Conservation (phyloP, 2,329 filamentous ascomycete species). For the Colletotrichum sp. region DNA sequence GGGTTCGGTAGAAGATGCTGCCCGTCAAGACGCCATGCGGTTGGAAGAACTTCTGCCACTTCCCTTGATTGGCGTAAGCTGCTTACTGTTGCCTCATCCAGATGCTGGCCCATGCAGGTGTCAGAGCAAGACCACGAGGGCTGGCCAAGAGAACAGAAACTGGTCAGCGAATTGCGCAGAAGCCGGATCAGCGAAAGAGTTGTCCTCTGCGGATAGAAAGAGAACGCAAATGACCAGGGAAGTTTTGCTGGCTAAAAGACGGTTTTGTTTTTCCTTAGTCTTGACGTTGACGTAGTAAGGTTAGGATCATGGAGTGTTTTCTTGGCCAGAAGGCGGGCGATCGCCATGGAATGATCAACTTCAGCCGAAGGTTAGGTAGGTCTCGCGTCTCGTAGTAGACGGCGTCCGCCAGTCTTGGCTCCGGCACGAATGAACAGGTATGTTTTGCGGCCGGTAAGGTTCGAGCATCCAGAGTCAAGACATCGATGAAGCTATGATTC, state of each 20-base stretch:
- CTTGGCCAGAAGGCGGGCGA: not conserved
- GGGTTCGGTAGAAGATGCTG: not conserved
- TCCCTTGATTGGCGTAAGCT: not conserved
- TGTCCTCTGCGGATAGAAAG: not conserved
- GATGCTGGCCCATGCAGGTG: not conserved
- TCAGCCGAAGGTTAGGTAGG: not conserved
- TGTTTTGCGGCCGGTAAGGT: not conserved
- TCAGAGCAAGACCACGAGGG: not conserved
- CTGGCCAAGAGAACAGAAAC: not conserved
- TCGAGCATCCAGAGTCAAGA: not conserved
- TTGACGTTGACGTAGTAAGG: not conserved
- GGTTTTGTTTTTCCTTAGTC: not conserved
- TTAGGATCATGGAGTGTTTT: not conserved
- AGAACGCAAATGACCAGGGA: not conserved
- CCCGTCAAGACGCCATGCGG: not conserved
- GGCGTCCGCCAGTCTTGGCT: not conserved
- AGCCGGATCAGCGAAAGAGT: not conserved
- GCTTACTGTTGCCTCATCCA: not conserved
- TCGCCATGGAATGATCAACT: not conserved
- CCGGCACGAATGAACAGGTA: not conserved
- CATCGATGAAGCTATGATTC: not conserved
- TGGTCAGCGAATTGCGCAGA: not conserved
- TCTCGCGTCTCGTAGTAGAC: conserved; percentile 2
- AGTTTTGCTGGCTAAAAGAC: not conserved
- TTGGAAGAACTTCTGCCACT: not conserved